A percentile compares a stretch with the other conserved stretches of the same genome.
Evolutionary conservation across 495 filamentous ascomycete genomes (phyloP).

Genomic region (Penicillium angulare): DNA sequence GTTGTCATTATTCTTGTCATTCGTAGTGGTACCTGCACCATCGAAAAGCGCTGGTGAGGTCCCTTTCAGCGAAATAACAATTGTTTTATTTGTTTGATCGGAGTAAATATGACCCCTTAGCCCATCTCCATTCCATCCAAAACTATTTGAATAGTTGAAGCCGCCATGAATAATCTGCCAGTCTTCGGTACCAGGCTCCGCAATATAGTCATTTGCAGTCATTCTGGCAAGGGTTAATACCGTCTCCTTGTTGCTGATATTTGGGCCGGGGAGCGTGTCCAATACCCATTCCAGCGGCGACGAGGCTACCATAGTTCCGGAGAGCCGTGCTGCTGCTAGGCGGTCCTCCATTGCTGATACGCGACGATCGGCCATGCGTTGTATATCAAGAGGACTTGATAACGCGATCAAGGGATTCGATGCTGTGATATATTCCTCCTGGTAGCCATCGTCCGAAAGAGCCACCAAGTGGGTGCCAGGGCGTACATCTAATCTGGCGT

Average conservation of each 20-base stretch:
- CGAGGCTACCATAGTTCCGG: constrained; percentile 57
- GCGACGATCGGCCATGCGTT: constrained; percentile 78
- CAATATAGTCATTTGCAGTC: constrained; percentile 84
- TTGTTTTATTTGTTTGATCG: constrained; percentile 77
- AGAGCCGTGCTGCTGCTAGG: constrained; percentile 62
- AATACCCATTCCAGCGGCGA: constrained; percentile 75
- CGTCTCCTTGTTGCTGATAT: constrained; percentile 82
- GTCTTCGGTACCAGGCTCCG: constrained; percentile 64
- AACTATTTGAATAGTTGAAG: constrained; percentile 79
- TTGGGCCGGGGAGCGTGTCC: constrained; percentile 75
- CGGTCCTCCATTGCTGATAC: constrained; percentile 72
- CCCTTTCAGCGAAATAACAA: constrained; percentile 91
- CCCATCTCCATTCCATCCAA: constrained; percentile 90
- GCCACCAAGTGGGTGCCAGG: constrained; percentile 61
- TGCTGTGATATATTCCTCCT: constrained; percentile 35
- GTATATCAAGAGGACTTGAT: constrained; percentile 64
- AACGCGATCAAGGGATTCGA: constrained; percentile 45
- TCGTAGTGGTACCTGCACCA: constrained; percentile 90
- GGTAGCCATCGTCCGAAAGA: constrained; percentile 60
- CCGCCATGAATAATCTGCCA: constrained; percentile 79
- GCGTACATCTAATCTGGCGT: constrained; percentile 70
- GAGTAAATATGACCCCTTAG: constrained; percentile 90
- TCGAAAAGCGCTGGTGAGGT: constrained; percentile 90
- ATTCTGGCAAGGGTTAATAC: constrained; percentile 82
- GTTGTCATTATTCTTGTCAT: constrained; percentile 97